Base-by-base conservation (phyloP, 495 filamentous ascomycete genomes). In the Rusavskia elegans region DNA sequence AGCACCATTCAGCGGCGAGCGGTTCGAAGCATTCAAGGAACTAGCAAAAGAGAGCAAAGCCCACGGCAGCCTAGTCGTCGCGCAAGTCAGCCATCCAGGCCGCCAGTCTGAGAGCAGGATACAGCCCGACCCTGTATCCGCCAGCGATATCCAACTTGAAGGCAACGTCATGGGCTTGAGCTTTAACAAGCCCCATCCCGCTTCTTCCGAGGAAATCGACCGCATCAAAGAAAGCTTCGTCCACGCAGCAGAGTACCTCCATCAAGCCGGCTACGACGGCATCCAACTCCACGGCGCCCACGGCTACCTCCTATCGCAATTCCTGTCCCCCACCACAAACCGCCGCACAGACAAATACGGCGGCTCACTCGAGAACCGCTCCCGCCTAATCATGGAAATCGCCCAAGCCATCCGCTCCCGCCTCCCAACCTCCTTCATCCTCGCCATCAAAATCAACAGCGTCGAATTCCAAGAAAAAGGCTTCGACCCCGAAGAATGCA, bases 231-330 rank as follows among this genome's bases (percentile, higher is more conserved):
- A 72, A 16, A 64, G 66, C 7, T 83, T 80, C 55, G 75, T 68
- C 1, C 71, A 80, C 52, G 67, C 74, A 3, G 74, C 79, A 1
- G 75, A 77, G 55, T 79, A 73, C 48, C 63, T 75, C 30, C 64
- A 80, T 29, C 72, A 70, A 56, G 77, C 77, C 17, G 78, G 78
- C 19, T 80, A 66, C 49, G 77, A 83, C 56, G 78, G 78, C 11
- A 71, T 81, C 20, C 49, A 82, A 62, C 64, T 82, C 3, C 78
- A 81, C 52, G 74, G 65, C 25, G 67, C 67, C 8, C 76, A 80
- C 55, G 80, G 82, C n/a, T 86, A 85, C 58, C 71, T 86, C n/a
- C 62, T 85, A 13, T 67, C 82, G 35, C 73, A 85, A 63, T 85
- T 87, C 64, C 63, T 85, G 19, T 75, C 79, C 10, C 65, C 64